phyloP scores from a whole-genome alignment of 345 rosid species.

The Excoecaria agallocha region DNA sequence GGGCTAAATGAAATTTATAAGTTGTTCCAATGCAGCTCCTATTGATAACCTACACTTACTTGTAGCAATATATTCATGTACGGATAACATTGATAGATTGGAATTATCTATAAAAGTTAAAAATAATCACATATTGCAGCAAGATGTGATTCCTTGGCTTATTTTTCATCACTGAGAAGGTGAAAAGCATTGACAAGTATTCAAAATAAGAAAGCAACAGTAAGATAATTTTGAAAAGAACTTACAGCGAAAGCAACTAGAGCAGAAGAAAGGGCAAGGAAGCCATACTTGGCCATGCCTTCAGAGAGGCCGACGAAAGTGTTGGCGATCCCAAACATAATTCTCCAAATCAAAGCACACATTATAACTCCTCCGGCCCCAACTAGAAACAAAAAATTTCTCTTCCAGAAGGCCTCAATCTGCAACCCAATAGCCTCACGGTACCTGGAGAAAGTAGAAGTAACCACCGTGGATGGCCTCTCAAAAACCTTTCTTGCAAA shows the following conservation, averaged over 20 bases:
- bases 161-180: not conserved
- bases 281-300: conserved; percentile 90
- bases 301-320: conserved; percentile 81
- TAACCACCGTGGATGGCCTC: conserved; percentile 51
- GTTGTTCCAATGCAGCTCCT: conserved; percentile 5
- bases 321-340: conserved; percentile 85
- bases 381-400: conserved; percentile 56
- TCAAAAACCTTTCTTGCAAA: conserved; percentile 48
- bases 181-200: not conserved
- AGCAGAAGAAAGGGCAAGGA: conserved; percentile 89
- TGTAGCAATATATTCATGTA: not conserved
- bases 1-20: not conserved
- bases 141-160: not conserved
- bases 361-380: conserved; percentile 66
- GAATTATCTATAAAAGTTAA: not conserved
- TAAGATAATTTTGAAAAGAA: conserved; percentile 3
- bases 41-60: not conserved
- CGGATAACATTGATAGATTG: not conserved
- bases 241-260: conserved; percentile 86
- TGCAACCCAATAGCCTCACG: conserved; percentile 73
- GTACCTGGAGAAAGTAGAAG: conserved; percentile 55
- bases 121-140: not conserved
- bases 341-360: conserved; percentile 76
- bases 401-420: conserved; percentile 70
- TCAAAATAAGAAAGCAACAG: not conserved